Percentiles rank a stretch among this genome's conserved stretches.
Conservation (phyloP, 331 rosid genomes). For the Prunus yedoensis region DNA sequence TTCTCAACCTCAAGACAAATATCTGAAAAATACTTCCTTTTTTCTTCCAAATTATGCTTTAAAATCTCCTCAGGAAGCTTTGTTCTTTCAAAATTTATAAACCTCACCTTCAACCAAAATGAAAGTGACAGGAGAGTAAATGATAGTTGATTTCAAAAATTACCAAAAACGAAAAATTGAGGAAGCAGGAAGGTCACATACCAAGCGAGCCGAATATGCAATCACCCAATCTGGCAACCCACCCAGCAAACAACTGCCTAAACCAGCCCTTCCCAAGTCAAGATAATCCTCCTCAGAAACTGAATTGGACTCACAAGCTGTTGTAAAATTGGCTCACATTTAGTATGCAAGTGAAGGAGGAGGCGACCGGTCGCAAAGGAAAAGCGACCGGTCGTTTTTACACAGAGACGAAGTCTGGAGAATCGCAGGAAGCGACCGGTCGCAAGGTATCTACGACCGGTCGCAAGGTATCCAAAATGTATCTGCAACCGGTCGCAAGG, state of each 20-base stretch:
- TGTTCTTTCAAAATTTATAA: conserved; percentile 88
- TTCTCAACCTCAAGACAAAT: conserved; percentile 91
- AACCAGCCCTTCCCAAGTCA: no score
- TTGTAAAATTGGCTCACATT: no score
- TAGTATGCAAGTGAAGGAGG: no score
- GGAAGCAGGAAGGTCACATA: conserved; percentile 35
- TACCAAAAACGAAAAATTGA: neutral
- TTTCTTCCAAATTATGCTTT: conserved; percentile 81
- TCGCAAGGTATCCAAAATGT: no score
- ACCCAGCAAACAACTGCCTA: no score
- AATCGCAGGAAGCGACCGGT: no score
- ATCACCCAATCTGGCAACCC: no score
- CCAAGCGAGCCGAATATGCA: conserved; percentile 63
- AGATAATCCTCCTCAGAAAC: conserved; percentile 46
- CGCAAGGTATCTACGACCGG: no score
- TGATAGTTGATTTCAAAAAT: conserved; percentile 10
- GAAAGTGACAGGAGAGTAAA: conserved; percentile 20
- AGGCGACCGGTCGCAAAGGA: no score
- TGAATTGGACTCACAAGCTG: conserved; percentile 67
- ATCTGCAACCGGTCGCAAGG: no score
- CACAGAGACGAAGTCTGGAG: no score
- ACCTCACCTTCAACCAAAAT: conserved; percentile 74
- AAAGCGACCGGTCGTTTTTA: no score
- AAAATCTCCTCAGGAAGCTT: conserved; percentile 96
- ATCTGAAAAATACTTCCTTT: conserved; percentile 87